Evolutionary conservation across 257 asterid genomes (phyloP), one percentile per base, ranked within the genome.

Genomic region (Solanum paucissectum): DNA sequence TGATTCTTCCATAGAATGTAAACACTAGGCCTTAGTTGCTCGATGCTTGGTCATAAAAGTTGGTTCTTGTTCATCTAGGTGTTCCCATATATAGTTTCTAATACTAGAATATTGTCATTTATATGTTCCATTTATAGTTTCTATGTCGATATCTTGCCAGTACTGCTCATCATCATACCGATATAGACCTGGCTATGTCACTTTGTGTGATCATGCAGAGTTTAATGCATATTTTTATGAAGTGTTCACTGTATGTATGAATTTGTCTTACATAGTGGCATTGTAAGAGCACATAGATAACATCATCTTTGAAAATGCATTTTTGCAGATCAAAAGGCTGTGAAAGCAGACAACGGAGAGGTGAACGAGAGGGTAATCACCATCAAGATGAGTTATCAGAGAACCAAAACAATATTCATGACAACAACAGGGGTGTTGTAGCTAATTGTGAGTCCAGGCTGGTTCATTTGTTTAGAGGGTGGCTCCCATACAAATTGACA

Each of bases 401-500:
- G 68, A 81, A 46, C 38, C 42, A 81, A 46, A 81, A 29, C 7
- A 88, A 88, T 76, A 88, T 62, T 55, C 87, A 77, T 71, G 44
- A 87, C 13, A 73, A 10, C 32, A 92, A 88, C 34, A 87, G 79
- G 64, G 88, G 88, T 74, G 83, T 32, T n/a, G n/a, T 62, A 6
- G 79, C 91, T 74, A 75, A 69, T 75, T 90, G 92, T 12, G 91
- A 91, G 21, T 83, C 87, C 91, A 91, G 88, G 90, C 33, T 93
- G 75, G 86, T 89, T 60, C 89, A 87, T 87, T 16, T 93, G 86
- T 84, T 95, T 34, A 91, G 91, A 89, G 89, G 95, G 42, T 93
- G 94, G 95, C 92, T 93, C 91, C 89, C 95, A 4, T 91, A 93
- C 62, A 95, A 90, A 91, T 68, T 94, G 90, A 60, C 89, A 18